phyloP scores from a whole-genome alignment of 2,329 filamentous ascomycete species.

The Orbilia javanica region DNA sequence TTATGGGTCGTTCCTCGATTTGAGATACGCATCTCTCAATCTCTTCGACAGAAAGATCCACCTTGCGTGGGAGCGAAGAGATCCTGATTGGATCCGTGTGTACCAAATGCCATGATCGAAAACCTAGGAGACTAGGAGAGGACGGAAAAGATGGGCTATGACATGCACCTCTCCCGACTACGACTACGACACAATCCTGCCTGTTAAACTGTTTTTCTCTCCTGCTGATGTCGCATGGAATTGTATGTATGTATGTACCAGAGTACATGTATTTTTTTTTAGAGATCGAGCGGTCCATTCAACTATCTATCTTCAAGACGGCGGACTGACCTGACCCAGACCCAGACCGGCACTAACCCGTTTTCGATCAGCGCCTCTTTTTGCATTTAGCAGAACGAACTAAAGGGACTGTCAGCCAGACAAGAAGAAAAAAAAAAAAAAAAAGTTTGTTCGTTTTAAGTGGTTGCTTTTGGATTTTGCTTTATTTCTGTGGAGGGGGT shows the following conservation, averaged over 20 bases:
- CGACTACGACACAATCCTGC: constrained; percentile 5
- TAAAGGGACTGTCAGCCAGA: constrained; percentile 41
- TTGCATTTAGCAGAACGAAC: constrained; percentile 53
- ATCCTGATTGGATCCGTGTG: constrained; percentile 16
- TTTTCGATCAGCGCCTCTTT: constrained; percentile 57
- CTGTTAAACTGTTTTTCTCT: too few species aligned
- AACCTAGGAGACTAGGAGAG: background rate
- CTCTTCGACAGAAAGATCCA: constrained; percentile 30
- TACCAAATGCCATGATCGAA: background rate
- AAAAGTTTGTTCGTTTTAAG: constrained; percentile 59
- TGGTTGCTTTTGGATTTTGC: constrained; percentile 56
- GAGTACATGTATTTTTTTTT: constrained; percentile 15
- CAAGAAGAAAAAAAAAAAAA: constrained; percentile 30
- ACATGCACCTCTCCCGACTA: constrained; percentile 20
- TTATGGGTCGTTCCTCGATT: constrained; percentile 29
- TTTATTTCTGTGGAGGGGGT: constrained; percentile 11
- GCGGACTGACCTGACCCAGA: constrained; percentile 18
- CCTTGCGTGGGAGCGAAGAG: constrained; percentile 33
- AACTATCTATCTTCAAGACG: constrained; percentile 6
- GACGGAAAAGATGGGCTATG: constrained; percentile 3
- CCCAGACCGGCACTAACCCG: constrained; percentile 44
- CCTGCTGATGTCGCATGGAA: too few species aligned
- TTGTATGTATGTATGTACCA: too few species aligned
- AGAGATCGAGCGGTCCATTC: constrained; percentile 18
- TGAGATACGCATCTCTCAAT: constrained; percentile 32